Evolutionary conservation across 2,329 filamentous ascomycete species (phyloP).

Genomic region (Ilyonectria sp.): DNA sequence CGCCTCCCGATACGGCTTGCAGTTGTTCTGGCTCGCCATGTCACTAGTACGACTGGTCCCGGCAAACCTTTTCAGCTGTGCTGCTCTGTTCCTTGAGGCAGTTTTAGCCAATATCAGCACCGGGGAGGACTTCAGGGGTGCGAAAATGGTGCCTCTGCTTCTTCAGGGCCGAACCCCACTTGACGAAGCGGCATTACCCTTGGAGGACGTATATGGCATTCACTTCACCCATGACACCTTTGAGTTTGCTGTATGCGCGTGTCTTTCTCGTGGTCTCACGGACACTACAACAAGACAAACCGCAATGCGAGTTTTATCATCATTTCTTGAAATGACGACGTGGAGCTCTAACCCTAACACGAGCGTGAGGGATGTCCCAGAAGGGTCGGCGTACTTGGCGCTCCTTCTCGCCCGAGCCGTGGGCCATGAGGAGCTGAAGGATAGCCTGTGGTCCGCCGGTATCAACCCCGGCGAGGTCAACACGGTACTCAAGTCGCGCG

Average conservation of each 20-base stretch:
- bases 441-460: constrained; percentile 74
- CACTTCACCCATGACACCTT: constrained; percentile 76
- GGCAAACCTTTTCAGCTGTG: constrained; percentile 74
- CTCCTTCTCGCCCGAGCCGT: constrained; percentile 72
- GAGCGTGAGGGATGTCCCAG: constrained; percentile 37
- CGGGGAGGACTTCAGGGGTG: constrained; percentile 71
- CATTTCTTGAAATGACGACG: constrained; percentile 66
- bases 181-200: constrained; percentile 72
- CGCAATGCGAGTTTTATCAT: constrained; percentile 73
- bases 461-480: constrained; percentile 60
- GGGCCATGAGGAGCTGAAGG: constrained; percentile 72
- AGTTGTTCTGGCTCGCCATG: constrained; percentile 80
- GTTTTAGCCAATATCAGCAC: constrained; percentile 76
- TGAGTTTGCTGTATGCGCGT: constrained; percentile 77
- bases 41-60: constrained; percentile 77
- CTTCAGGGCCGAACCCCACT: constrained; percentile 73
- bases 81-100: constrained; percentile 75
- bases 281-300: constrained; percentile 73
- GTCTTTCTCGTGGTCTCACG: constrained; percentile 74
- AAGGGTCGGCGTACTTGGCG: constrained; percentile 71
- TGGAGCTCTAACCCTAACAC: constrained; percentile 38
- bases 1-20: constrained; percentile 77
- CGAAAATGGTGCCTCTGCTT: constrained; percentile 72
- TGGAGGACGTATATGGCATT: constrained; percentile 77
- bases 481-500: constrained; percentile 42